A percentile compares a stretch with the other conserved stretches of the same genome.
Evolutionary conservation across 139 green algal genomes (phyloP).

Genomic region (Pleodorina starrii): DNA sequence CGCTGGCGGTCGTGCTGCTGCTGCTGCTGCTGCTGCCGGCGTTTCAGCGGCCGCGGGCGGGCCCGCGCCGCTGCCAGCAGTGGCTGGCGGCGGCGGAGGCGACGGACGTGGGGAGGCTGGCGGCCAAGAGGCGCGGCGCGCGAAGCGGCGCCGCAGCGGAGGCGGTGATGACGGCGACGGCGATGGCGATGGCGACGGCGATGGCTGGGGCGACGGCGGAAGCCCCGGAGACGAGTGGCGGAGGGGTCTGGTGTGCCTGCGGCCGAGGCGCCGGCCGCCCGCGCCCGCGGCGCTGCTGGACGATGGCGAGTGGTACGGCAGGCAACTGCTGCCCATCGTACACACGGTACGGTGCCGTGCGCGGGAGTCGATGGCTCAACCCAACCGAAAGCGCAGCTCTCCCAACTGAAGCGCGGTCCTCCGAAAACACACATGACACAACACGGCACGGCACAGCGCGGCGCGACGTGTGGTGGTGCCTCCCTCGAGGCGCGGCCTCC

Average conservation of each 20-base stretch:
- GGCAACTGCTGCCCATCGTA: constrained; percentile 56
- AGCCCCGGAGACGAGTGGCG: not conserved
- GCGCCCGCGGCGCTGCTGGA: constrained; percentile 58
- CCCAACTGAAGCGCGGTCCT: too few species aligned
- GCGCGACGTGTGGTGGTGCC: too few species aligned
- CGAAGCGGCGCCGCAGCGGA: not conserved
- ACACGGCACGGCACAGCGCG: too few species aligned
- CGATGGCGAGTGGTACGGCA: constrained; percentile 43
- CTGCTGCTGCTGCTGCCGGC: not conserved
- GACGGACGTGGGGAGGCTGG: not conserved
- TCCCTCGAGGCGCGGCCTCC: too few species aligned
- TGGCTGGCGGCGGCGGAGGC: not conserved
- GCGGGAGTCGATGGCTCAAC: too few species aligned
- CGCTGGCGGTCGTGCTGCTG: not conserved
- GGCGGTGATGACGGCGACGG: not conserved
- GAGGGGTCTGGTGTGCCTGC: constrained; percentile 23
- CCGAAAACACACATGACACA: too few species aligned
- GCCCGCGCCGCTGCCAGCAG: not conserved
- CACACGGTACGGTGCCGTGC: constrained; percentile 49
- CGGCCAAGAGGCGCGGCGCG: not conserved
- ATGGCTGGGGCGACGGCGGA: not conserved
- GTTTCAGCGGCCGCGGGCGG: not conserved
- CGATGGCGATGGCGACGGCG: not conserved
- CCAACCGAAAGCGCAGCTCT: too few species aligned
- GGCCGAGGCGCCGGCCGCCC: constrained; percentile 27